phyloP scores from a whole-genome alignment of 805 yeast genomes.

The Alloascoidea africana region DNA sequence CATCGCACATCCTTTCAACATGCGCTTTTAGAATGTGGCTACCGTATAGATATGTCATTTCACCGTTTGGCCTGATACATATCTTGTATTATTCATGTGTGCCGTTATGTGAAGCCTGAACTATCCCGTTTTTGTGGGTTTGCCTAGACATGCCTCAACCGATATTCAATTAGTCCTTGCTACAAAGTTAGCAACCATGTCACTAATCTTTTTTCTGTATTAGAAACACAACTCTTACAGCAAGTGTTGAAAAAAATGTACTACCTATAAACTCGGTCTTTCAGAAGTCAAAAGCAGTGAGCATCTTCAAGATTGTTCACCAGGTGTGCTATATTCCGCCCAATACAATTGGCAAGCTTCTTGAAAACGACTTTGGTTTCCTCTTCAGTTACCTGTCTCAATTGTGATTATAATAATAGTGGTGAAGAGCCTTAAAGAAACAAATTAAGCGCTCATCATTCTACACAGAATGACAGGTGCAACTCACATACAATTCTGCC shows the following conservation, averaged over 20 bases:
- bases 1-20: conserved; percentile 92
- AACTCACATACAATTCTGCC: too few species aligned
- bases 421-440: conserved; percentile 1
- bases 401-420: conserved; percentile 19
- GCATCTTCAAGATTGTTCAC: conserved; percentile 76
- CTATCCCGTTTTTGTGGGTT: conserved; percentile 94
- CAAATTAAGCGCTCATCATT: too few species aligned
- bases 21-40: conserved; percentile 95
- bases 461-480: too few species aligned
- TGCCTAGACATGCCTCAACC: conserved; percentile 85
- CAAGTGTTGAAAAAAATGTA: too few species aligned
- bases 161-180: conserved; percentile 87
- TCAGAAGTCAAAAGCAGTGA: conserved; percentile 89
- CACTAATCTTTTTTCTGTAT: conserved; percentile 29
- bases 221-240: background rate
- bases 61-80: conserved; percentile 96
- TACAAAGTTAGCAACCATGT: conserved; percentile 63
- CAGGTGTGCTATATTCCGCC: conserved; percentile 81
- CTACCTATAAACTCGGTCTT: conserved; percentile 72
- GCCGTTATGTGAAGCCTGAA: conserved; percentile 93
- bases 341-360: conserved; percentile 90
- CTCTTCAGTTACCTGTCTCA: conserved; percentile 95
- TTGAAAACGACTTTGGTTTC: conserved; percentile 94
- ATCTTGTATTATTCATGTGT: conserved; percentile 81
- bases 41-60: conserved; percentile 95